Evolutionary conservation across 2,329 filamentous ascomycete species (phyloP), one percentile per base, ranked within the genome.

Genomic region (Cladobotryum protrusum): DNA sequence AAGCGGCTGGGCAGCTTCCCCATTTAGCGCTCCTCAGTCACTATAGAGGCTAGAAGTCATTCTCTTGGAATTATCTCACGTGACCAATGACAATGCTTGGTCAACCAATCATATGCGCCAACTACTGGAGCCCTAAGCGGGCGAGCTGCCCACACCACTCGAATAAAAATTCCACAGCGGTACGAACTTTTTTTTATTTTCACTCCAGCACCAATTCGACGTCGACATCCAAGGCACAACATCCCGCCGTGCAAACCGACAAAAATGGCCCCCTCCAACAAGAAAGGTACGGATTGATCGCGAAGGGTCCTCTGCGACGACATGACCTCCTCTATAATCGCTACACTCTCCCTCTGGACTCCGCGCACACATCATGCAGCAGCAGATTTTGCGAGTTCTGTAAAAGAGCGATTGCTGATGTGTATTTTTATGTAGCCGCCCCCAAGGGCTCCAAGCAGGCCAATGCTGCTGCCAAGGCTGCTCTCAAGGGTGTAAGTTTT

Each of bases 391-490:
- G 82, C 82, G 82, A 85, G 82, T 85, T 84, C 80, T 81, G 63
- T 72, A 66, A 63, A 75, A 82, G 81, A 74, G 82, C 82, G 81
- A 83, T 82, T 85, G 82, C 81, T 85, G 81, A 85, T 85, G 78
- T 75, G 67, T 73, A 17, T 65, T 72, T 62, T 67, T 63, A 60
- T 68, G 73, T 68, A 84, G 81, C 76, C 73, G 74, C 72, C 64
- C 67, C 76, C 62, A 83, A 82, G 75, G 79, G 79, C 67, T 69
- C 77, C 73, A 93, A 93, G 82, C 85, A 95, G 83, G 93, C 93
- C 77, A 86, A 85, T 68, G 85, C 86, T 71, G 93, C 93, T 72
- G 88, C 93, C 67, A 97, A 99, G 83, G 88, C 93, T 73, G 87
- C 90, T 69, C 86, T 97, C 67, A 89, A 89, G 79, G 92, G 91